Percentiles rank a stretch among this genome's conserved stretches.
Conservation (phyloP, 495 filamentous ascomycete genomes). For the Glonium stellatum region DNA sequence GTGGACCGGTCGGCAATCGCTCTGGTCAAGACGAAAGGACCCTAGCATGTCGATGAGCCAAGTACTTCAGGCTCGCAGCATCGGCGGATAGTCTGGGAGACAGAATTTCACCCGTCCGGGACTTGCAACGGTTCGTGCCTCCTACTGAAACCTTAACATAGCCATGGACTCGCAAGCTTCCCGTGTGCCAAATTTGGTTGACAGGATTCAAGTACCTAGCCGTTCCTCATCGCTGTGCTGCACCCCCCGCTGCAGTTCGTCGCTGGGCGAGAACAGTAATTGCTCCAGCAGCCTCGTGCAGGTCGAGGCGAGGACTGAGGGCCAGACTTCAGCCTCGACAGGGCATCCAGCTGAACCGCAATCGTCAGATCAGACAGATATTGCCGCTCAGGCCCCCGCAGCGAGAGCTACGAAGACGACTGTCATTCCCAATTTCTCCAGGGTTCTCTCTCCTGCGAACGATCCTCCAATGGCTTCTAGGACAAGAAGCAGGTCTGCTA, state of each 20-base stretch:
- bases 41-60: background rate
- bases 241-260: background rate
- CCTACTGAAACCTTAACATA: slow-evolving; percentile 9
- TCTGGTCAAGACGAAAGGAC: background rate
- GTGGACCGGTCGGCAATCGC: background rate
- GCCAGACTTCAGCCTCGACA: slow-evolving; percentile 13
- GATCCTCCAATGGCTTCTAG: background rate
- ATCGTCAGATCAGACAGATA: slow-evolving; percentile 1
- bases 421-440: background rate
- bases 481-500: slow-evolving; percentile 8
- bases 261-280: slow-evolving; percentile 3
- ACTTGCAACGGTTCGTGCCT: background rate
- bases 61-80: background rate
- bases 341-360: background rate
- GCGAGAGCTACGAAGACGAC: background rate
- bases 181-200: slow-evolving; percentile 10
- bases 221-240: slow-evolving; percentile 12
- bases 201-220: slow-evolving; percentile 18
- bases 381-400: background rate
- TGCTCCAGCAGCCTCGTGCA: slow-evolving; percentile 1
- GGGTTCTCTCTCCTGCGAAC: background rate
- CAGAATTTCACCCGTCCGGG: slow-evolving; percentile 2
- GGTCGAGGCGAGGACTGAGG: slow-evolving; percentile 6
- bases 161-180: slow-evolving; percentile 6
- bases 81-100: background rate